Base-by-base conservation (phyloP, 2,329 filamentous ascomycete species). In the Knoxdaviesia capensis region DNA sequence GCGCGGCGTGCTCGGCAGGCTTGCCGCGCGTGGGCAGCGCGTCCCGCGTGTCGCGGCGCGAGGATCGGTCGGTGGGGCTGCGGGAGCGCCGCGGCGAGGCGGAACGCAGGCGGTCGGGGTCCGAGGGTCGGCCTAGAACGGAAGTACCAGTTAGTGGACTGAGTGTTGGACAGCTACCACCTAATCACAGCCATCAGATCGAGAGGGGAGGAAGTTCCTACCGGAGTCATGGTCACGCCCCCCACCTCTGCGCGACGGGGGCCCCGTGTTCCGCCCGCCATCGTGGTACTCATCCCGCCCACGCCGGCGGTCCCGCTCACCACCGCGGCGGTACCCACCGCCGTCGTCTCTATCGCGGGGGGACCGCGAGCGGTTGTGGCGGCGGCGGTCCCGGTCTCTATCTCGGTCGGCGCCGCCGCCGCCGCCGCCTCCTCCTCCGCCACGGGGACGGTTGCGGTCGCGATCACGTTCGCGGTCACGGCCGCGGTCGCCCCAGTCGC, bases 401-500 rank as follows among this genome's bases (percentile, higher is more conserved):
- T 38, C 34, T 10, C 31, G 6, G 35, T 29, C 29, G 36, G 30
- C 30, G 11, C 31, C 31, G 8, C n/a, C 28, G 6, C 28, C 20
- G 31, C 20, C 20, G 20, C 20, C 20, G 20, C 20, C 20, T 20
- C 20, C 20, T 20, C 20, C 20, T 20, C 20, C 20, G 20, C 20
- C 20, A 20, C 20, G 20, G 20, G 20, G 20, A 29, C 41, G 41
- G 38, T 43, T 34, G 10, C 43, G 41, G 9, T 47, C 47, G 29
- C 46, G 43, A 7, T 47, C 48, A 28, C 48, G 44, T 29, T 43
- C 47, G 31, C 52, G 47, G 40, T 56, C 52, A 31, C 50, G 47
- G 36, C 50, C 52, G n/a, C 56, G 51, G 31, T 59, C 52, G 41
- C 59, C 54, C 6, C 54, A 53, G 11, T 66, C 62, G 43, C 61